Evolutionary conservation across 805 yeast genomes (phyloP).

Genomic region (Ogataea populi-albae): DNA sequence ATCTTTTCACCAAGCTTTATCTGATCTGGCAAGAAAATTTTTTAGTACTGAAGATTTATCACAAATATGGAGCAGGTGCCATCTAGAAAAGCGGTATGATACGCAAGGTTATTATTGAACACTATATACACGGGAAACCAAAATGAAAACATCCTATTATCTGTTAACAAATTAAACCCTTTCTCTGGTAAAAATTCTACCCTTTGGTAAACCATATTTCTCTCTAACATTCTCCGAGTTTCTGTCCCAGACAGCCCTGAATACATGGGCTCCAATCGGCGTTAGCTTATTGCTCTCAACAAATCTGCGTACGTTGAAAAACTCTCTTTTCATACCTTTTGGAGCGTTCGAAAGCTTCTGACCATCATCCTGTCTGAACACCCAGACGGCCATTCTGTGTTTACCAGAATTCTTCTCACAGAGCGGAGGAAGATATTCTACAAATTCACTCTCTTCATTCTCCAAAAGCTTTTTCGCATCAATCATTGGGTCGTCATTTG

Average conservation of each 20-base stretch:
- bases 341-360: constrained; percentile 23
- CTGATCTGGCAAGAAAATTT: no score
- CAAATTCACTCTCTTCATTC: constrained; percentile 41
- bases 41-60: no score
- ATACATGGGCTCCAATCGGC: constrained; percentile 90
- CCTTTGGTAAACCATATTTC: constrained; percentile 68
- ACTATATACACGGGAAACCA: constrained; percentile 5
- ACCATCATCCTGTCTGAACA: constrained; percentile 62
- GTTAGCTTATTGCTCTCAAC: constrained; percentile 50
- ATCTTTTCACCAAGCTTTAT: no score
- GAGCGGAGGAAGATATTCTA: constrained; percentile 71
- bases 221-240: constrained; percentile 66
- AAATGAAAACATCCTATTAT: neutral
- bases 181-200: constrained; percentile 71
- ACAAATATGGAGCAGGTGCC: no score
- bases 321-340: constrained; percentile 36
- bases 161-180: constrained; percentile 31
- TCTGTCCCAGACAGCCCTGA: constrained; percentile 84
- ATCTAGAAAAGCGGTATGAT: no score
- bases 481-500: constrained; percentile 56
- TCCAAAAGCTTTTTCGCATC: constrained; percentile 40
- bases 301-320: constrained; percentile 73
- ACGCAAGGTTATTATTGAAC: no score
- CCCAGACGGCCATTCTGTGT: constrained; percentile 89
- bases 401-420: constrained; percentile 86